Evolutionary conservation across 768 basidiomycete species (phyloP).

Genomic region (Mycena belliarum): DNA sequence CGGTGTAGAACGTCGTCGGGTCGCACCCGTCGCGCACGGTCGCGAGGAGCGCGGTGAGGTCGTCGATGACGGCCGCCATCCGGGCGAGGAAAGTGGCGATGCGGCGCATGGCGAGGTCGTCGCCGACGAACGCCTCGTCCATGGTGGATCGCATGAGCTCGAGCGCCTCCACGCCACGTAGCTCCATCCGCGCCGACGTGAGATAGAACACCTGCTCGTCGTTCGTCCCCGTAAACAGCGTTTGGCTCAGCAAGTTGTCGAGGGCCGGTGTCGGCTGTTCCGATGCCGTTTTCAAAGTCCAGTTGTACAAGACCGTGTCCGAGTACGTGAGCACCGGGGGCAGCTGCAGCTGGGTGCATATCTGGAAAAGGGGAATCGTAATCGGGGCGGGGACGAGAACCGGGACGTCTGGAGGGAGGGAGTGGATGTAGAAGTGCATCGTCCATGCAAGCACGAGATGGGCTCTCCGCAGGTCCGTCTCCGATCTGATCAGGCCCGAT

Average conservation of each 20-base stretch:
- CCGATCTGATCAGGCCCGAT: slow-evolving; percentile 46
- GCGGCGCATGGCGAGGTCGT: slow-evolving; percentile 62
- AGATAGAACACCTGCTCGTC: slow-evolving; percentile 91
- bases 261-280: slow-evolving; percentile 38
- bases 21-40: slow-evolving; percentile 69
- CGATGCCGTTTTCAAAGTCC: slow-evolving; percentile 44
- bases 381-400: slow-evolving; percentile 70
- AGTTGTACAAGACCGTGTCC: slow-evolving; percentile 91
- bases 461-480: slow-evolving; percentile 64
- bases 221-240: slow-evolving; percentile 73
- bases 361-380: slow-evolving; percentile 72
- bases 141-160: slow-evolving; percentile 81
- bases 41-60: slow-evolving; percentile 60
- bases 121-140: slow-evolving; percentile 85
- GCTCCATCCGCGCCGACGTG: slow-evolving; percentile 82
- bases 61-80: slow-evolving; percentile 66
- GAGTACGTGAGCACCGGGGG: slow-evolving; percentile 91
- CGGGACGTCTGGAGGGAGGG: slow-evolving; percentile 47
- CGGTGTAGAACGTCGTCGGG: slow-evolving; percentile 70
- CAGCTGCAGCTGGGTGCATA: slow-evolving; percentile 70
- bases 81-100: slow-evolving; percentile 62
- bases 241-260: slow-evolving; percentile 63
- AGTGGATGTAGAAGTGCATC: slow-evolving; percentile 78
- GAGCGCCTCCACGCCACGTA: slow-evolving; percentile 83
- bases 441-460: slow-evolving; percentile 75